A percentile compares a stretch with the other conserved stretches of the same genome.
These are phyloP conservation scores for Tolypocladium paradoxum DNA, from an alignment of 2,329 filamentous ascomycete species.

Conservation along the genomic window DNA sequence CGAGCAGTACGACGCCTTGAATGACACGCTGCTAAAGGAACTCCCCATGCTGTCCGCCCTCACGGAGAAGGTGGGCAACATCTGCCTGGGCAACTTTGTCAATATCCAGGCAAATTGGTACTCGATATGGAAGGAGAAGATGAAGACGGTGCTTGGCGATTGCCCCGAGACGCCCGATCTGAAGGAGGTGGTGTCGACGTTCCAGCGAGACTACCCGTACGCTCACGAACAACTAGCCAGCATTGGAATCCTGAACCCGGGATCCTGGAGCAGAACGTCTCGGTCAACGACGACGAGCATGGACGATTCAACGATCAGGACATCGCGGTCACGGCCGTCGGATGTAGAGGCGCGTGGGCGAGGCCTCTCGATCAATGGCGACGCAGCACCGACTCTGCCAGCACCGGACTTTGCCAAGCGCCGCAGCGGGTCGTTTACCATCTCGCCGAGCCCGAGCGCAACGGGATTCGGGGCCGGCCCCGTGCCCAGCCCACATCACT, in stretches of 20 bases:
- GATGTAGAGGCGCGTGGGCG: constrained; percentile 43
- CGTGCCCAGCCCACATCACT: constrained; percentile 40
- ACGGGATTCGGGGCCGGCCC: constrained; percentile 6
- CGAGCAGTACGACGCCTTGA: constrained; percentile 82
- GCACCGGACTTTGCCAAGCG: constrained; percentile 56
- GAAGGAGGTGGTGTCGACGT: constrained; percentile 64
- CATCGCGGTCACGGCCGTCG: constrained; percentile 31
- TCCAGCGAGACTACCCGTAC: constrained; percentile 67
- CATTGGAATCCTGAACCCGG: constrained; percentile 71
- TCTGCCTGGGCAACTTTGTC: constrained; percentile 73
- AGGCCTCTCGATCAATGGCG: constrained; percentile 51
- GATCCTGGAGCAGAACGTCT: constrained; percentile 46
- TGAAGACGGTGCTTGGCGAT: constrained; percentile 62
- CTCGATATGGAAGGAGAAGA: constrained; percentile 71
- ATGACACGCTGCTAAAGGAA: constrained; percentile 87
- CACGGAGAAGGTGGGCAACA: constrained; percentile 75
- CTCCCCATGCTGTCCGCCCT: constrained; percentile 72
- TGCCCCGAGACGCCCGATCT: constrained; percentile 52
- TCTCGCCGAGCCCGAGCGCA: constrained; percentile 40
- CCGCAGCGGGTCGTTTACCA: constrained; percentile 54
- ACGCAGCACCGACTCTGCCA: constrained; percentile 51
- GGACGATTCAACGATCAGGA: constrained; percentile 38
- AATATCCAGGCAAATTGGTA: constrained; percentile 79
- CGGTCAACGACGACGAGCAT: constrained; percentile 48
- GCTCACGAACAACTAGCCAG: constrained; percentile 61